Evolutionary conservation across 108 stramenopile species (phyloP), one percentile per base, ranked within the genome.

Genomic region (Fistulifera pelliculosa): DNA sequence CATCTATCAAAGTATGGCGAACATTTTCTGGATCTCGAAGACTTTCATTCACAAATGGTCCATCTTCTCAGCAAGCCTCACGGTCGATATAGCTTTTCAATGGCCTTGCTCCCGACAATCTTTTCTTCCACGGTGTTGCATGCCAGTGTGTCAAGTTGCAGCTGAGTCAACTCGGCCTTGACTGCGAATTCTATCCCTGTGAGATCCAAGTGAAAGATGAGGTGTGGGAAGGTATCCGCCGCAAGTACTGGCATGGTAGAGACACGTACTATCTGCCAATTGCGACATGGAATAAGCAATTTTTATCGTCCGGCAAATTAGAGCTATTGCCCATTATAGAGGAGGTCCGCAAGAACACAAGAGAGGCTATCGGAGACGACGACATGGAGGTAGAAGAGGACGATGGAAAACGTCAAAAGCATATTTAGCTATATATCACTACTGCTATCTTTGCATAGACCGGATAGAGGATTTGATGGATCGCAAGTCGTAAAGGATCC

Each of bases 41-140:
- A 89, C 28, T 96, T 96, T 70, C 91, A 93, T 62, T 42, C 43
- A 25, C 56, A 54, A 10, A 78, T 87, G 70, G 61, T 66, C 2
- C n/a, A 51, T 12, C 47, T 76, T 1, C 47, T 91, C 54, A 47
- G 67, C 52, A 81, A 81, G 54, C 87, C 85, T 0, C 53, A 75
- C 47, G 93, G 91, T 11, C 56, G 93, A 5, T 96, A 93, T 59
- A 77, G 75, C 47, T 93, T 93, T 93, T 93, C 69, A 96, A 96
- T 70, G 95, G 95, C n/a, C 41, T 96, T 14, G 88, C 88, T 23
- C 95, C 95, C 0, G 90, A 93, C 68, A 96, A 96, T 71, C 49
- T 93, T 2, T 96, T 96, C 69, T 96, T 96, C 60, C 95, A 96
- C 48, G 91, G 93, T 40, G 93, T 96, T 25, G 89, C 90, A 2